phyloP scores from a whole-genome alignment of 805 yeast genomes.

The Wickerhamiella musiphila region DNA sequence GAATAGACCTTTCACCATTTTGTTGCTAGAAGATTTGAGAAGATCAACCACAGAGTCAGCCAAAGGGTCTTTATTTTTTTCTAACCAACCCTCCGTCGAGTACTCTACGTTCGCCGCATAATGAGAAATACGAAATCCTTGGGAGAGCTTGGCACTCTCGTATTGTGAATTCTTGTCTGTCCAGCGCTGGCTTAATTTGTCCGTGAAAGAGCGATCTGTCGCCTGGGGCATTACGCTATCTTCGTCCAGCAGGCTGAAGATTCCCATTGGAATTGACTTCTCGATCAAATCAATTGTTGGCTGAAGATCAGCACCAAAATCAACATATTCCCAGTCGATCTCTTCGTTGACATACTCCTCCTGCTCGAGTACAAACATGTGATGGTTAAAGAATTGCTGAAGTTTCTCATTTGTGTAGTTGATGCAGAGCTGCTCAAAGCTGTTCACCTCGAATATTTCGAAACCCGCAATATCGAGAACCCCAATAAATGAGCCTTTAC shows the following conservation, averaged over 20 bases:
- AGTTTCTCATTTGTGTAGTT: constrained; percentile 91
- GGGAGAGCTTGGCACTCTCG: constrained; percentile 52
- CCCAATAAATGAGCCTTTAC: constrained; percentile 40
- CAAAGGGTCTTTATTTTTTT: constrained; percentile 86
- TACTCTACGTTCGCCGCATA: constrained; percentile 97
- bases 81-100: constrained; percentile 79
- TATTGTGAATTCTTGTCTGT: constrained; percentile 38
- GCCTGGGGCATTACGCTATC: constrained; percentile 92
- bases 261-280: constrained; percentile 53
- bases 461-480: constrained; percentile 95
- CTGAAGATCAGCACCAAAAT: constrained; percentile 86
- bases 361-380: constrained; percentile 91
- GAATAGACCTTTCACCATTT: constrained; percentile 41
- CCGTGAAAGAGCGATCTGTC: constrained; percentile 64
- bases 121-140: constrained; percentile 72
- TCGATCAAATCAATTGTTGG: constrained; percentile 90
- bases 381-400: constrained; percentile 92
- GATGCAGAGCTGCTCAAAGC: constrained; percentile 93
- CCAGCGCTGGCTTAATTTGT: constrained; percentile 56
- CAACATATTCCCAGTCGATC: constrained; percentile 86
- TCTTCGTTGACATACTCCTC: constrained; percentile 90
- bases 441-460: constrained; percentile 88
- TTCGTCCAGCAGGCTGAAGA: constrained; percentile 76
- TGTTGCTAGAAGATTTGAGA: constrained; percentile 38
- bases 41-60: constrained; percentile 55